Conservation (phyloP, 768 basidiomycete genomes). For the Termitomyces sp. region DNA sequence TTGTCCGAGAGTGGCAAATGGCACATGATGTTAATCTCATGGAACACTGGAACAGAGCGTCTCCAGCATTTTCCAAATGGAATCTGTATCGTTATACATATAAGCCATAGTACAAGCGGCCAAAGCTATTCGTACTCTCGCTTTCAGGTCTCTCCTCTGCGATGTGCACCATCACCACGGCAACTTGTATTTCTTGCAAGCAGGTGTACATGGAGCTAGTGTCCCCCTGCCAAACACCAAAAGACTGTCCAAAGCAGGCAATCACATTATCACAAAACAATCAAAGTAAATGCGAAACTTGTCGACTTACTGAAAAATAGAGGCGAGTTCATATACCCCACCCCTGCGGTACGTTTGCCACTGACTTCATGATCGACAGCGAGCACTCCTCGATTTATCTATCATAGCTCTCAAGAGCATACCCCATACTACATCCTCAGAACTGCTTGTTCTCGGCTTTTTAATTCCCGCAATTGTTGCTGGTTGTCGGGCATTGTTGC, state of each 20-base stretch:
- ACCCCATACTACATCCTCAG: neutral
- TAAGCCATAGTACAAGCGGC: neutral
- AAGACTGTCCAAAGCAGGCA: neutral
- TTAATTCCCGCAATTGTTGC: neutral
- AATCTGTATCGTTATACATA: neutral
- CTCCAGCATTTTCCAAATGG: neutral
- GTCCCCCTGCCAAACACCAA: neutral
- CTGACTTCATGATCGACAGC: neutral
- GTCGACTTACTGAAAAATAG: neutral
- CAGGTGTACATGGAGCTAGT: neutral
- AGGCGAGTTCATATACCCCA: neutral
- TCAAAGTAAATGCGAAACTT: neutral
- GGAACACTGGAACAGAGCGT: no score
- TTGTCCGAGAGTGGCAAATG: neutral
- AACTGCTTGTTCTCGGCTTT: neutral
- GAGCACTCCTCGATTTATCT: neutral
- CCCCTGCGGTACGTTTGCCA: neutral
- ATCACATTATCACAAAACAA: neutral
- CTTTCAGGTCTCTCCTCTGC: neutral
- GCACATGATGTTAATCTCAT: neutral
- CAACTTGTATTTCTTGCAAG: neutral
- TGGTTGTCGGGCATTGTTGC: constrained; percentile 4
- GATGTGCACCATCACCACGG: neutral
- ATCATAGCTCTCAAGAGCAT: neutral
- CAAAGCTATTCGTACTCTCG: neutral